Evolutionary conservation across 2,329 filamentous ascomycete species (phyloP).

Genomic region (Ophiobolus disseminans): DNA sequence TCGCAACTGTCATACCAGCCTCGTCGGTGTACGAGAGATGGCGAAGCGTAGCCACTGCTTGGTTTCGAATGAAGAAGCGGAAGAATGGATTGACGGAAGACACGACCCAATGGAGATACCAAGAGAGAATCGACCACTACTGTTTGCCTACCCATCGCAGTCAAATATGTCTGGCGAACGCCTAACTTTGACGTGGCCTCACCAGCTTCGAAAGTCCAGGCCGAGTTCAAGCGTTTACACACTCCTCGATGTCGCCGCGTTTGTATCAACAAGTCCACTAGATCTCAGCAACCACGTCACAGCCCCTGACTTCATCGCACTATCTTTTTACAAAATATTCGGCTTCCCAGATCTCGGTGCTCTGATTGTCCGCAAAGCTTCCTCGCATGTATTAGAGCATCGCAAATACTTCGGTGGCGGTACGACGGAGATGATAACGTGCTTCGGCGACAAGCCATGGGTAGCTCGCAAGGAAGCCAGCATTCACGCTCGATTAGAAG

Average conservation of each 20-base stretch:
- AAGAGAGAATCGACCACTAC: conserved; percentile 13
- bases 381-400: conserved; percentile 61
- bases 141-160: conserved; percentile 86
- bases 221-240: conserved; percentile 65
- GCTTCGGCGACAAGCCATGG: conserved; percentile 58
- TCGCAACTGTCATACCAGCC: conserved; percentile 81
- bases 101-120: conserved; percentile 10
- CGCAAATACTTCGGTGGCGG: conserved; percentile 73
- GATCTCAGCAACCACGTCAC: conserved; percentile 62
- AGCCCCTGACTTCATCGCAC: conserved; percentile 79
- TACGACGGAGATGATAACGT: conserved; percentile 65
- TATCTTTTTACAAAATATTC: conserved; percentile 97
- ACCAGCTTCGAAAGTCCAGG: conserved; percentile 21
- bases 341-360: conserved; percentile 91
- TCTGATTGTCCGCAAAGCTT: conserved; percentile 77
- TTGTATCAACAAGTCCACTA: conserved; percentile 68
- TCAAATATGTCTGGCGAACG: conserved; percentile 89
- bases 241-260: conserved; percentile 72
- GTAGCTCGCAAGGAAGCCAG: conserved; percentile 61
- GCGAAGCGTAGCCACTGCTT: conserved; percentile 71
- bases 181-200: conserved; percentile 69
- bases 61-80: conserved; percentile 65
- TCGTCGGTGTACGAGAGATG: conserved; percentile 78
- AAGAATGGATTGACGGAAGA: conserved; percentile 65
- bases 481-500: conserved; percentile 69